Evolutionary conservation across 495 filamentous ascomycete species (phyloP), one percentile per base, ranked within the genome.

Genomic region (Daldinia caldariorum): DNA sequence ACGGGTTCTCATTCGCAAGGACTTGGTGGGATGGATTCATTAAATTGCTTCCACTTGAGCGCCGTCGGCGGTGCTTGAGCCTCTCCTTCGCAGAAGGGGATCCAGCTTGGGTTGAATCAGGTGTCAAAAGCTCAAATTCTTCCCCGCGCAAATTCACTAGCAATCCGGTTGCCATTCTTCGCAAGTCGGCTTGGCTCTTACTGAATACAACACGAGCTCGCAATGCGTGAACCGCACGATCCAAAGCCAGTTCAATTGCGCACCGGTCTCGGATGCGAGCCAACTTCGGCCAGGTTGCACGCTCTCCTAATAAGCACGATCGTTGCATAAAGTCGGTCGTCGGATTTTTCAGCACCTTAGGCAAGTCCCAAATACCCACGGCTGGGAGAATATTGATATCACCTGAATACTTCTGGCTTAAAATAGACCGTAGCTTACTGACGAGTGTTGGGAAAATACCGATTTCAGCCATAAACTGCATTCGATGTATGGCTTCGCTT

Each of bases 301-400:
- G 83, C 76, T 97, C 92, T 20, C 94, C 94, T 43, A 85, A 83
- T 10, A 92, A 77, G 71, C 89, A 91, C 29, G 92, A 89, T 34
- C 90, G 83, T 1, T 88, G 74, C 91, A 97, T 95, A 79, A 96
- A 97, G n/a, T 93, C 92, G 0, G 87, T 77, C 0, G 91, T 96
- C n/a, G 94, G 94, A 62, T 97, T 97, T 64, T 85, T 90, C 22
- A 97, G 79, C 37, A 97, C 90, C 16, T 86, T 84, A 3, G 89
- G 92, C 37, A 97, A 88, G 67, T 96, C 89, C 5, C 85, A 82
- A 35, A 90, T 89, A 2, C 86, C 83, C 55, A 97, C 90, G 60
- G 92, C 88, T 0, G 94, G 94, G 56, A 97, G 86, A 58, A 97
- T 97, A 51, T 91, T 97, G 77, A 97, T 97, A 78, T 97, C 93